These are phyloP conservation scores for Paramecium sexaurelia DNA, from an alignment of 73 alveolate genomes.

Conservation along the genomic window DNA sequence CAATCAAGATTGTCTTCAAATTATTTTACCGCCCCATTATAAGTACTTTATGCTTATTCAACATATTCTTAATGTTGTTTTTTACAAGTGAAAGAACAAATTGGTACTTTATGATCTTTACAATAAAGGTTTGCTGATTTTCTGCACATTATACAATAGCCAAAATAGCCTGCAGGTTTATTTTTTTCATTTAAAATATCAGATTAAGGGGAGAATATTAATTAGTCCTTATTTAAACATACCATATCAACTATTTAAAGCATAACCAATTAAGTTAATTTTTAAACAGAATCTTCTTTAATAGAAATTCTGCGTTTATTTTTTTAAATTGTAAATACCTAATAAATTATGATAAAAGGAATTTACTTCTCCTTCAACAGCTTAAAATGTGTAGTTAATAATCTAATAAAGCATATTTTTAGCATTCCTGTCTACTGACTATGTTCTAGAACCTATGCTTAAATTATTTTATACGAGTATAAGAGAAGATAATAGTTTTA, in stretches of 20 bases:
- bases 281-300: constrained; percentile 24
- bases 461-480: neutral
- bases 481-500: neutral
- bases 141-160: constrained; percentile 98
- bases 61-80: constrained; percentile 66
- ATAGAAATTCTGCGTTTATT: constrained; percentile 3
- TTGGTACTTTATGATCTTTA: constrained; percentile 91
- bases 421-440: neutral
- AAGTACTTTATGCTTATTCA: constrained; percentile 63
- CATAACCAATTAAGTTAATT: neutral
- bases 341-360: neutral
- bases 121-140: constrained; percentile 91
- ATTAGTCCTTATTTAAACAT: neutral
- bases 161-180: constrained; percentile 89
- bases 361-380: constrained; percentile 33
- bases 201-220: neutral
- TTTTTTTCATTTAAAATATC: constrained; percentile 83
- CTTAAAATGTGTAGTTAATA: neutral
- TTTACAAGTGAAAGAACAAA: constrained; percentile 94
- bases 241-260: neutral
- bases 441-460: neutral
- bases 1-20: neutral
- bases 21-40: constrained; percentile 30
- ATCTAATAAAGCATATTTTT: neutral
- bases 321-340: neutral